Evolutionary conservation across 371 early-diverging fungal species (phyloP), one percentile per base, ranked within the genome.

Genomic region (Mucor circinelloides): DNA sequence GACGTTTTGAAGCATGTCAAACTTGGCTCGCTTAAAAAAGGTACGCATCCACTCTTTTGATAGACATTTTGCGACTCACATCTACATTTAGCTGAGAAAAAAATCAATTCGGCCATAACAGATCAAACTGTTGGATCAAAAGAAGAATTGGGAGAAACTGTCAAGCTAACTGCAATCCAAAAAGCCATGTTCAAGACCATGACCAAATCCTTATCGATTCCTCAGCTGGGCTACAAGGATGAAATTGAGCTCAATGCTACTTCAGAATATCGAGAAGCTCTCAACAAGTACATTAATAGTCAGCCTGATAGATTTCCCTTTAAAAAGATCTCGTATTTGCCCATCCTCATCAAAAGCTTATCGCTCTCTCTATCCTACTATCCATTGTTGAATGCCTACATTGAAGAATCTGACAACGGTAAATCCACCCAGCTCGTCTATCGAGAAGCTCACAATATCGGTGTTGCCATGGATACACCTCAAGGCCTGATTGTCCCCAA

Each of bases 381-480:
- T 77, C 97, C 97, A 13, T 83, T 96, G 21, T 71, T 97, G 62
- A 97, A 97, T 69, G 90, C 95, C 10, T 36, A 61, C 23, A 36
- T 64, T 1, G n/a, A 13, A 30, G 38, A 66, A 27, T 6, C 12
- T n/a, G n/a, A 12, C 38, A n/a, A 34, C 2, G 56, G 30, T 31
- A 38, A 36, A 1, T 21, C 25, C 1, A 32, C 48, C 15, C 77
- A 85, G 71, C 72, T 95, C 40, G 76, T 80, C 60, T 95, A 91
- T 76, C 84, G 95, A 44, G 77, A 84, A 5, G 70, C 78, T 1
- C 97, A 97, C 75, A 94, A 97, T 78, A 91, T 98, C 63, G 95
- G 96, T 38, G 75, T 98, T 32, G 98, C 98, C 30, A 95, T 98
- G 94, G 98, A 98, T 73, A 95, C 97, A 4, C 94, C 96, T 3